Evolutionary conservation across 345 rosid genomes (phyloP), one percentile per base, ranked within the genome.

Genomic region (Gossypium thurberi): DNA sequence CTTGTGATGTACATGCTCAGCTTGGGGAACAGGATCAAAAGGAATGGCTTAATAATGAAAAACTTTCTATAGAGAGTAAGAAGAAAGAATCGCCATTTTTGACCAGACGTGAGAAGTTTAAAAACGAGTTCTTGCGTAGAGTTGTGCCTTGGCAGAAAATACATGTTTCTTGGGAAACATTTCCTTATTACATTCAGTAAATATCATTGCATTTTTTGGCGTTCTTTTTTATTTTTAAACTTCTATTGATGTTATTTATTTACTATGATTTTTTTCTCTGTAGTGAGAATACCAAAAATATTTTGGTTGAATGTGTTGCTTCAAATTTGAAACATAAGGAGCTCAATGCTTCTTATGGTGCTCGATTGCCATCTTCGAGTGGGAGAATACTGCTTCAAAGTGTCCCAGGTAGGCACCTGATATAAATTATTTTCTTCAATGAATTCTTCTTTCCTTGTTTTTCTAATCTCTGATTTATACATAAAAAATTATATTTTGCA

Each of bases 111-210:
- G 93, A 96, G 58, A 88, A 88, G 83, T 96, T 93, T 81, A 93
- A 83, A 84, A 87, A 78, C 20, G 97, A 91, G 72, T 86, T 92
- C 74, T 74, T 86, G 72, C 80, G 98, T 79, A 90, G 97, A 78
- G 77, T 93, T 71, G 83, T 93, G 71, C 96, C 97, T 17, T 96
- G 99, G 99, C 96, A 93, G 78, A 89, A 86, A 72, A 86, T 91
- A 65, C 90, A 82, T 69, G 86, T 96, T 78, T 96, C 99, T 5
- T 93, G 91, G 98, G 94, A 93, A 66, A 87, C 85, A 70, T 96
- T 96, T 81, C 99, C 99, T 43, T 96, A 93, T 80, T 77, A 90
- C 78, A 84, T 96, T 63, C 87, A 93, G 99, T 96, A 91, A 92
- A 61, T 79, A 53, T 73, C 15, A n/a, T 40, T 51, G n/a, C 70